phyloP scores from a whole-genome alignment of 495 filamentous ascomycete species.

The Aspergillus taichungensis region DNA sequence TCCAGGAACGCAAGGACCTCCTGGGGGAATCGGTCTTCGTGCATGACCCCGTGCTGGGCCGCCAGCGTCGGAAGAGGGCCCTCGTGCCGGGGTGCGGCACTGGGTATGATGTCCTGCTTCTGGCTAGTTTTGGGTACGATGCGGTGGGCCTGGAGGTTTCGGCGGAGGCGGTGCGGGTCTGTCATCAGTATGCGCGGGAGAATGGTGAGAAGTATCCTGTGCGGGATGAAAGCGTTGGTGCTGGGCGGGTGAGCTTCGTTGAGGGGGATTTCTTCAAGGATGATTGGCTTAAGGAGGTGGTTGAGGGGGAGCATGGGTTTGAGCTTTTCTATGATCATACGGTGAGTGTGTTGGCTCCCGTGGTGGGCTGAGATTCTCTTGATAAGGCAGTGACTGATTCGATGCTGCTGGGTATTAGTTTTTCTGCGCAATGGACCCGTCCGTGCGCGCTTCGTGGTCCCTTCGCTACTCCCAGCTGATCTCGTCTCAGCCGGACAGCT shows the following conservation, averaged over 20 bases:
- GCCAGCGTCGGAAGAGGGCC: conserved; percentile 26
- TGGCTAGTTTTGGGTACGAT: conserved; percentile 54
- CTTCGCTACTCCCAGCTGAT: conserved; percentile 50
- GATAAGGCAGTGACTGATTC: not conserved
- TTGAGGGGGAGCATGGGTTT: conserved; percentile 30
- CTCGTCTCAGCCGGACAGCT: conserved; percentile 32
- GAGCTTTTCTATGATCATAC: conserved; percentile 73
- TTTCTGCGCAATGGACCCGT: conserved; percentile 55
- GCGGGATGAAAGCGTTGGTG: conserved; percentile 23
- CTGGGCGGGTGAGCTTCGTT: conserved; percentile 45
- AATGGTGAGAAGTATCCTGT: conserved; percentile 30
- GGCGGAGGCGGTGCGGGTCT: conserved; percentile 37
- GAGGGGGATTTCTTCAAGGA: conserved; percentile 58
- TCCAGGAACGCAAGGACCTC: conserved; percentile 30
- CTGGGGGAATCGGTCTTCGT: conserved; percentile 22
- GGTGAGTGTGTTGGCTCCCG: conserved; percentile 39
- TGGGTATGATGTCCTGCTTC: conserved; percentile 57
- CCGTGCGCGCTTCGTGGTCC: conserved; percentile 52
- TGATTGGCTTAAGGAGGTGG: conserved; percentile 39
- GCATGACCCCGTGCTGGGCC: conserved; percentile 3
- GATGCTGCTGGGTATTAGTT: conserved; percentile 45
- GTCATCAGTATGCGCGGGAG: conserved; percentile 27
- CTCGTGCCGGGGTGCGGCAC: conserved; percentile 58
- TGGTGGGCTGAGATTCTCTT: too few relatives aligned
- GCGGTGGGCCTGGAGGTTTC: conserved; percentile 56